Percentiles rank a stretch among this genome's conserved stretches.
Conservation (phyloP, 2,329 filamentous ascomycete genomes). For the Fusarium stilboides region DNA sequence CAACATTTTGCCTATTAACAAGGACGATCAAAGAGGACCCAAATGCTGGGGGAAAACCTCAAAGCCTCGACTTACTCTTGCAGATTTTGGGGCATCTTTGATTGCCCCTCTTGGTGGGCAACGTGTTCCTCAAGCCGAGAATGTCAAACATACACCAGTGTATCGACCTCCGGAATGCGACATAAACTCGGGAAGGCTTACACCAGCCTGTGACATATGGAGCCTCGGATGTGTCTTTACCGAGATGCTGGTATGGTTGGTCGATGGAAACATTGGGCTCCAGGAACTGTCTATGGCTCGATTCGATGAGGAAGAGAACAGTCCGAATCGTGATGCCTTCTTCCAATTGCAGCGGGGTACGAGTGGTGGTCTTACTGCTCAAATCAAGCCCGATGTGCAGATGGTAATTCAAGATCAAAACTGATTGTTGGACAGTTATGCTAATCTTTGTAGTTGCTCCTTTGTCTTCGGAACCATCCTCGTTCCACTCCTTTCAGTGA, state of each 20-base stretch:
- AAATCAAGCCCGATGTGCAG: background rate
- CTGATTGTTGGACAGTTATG: too few relatives aligned
- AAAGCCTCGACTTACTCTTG: rapidly evolving
- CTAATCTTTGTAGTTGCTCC: background rate
- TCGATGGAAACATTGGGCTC: rapidly evolving
- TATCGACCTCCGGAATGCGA: background rate
- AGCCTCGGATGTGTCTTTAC: background rate
- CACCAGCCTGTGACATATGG: background rate
- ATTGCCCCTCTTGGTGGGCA: rapidly evolving
- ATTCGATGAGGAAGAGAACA: rapidly evolving
- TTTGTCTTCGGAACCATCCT: background rate
- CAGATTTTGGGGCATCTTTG: background rate
- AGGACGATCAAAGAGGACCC: too few relatives aligned
- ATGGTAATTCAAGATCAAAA: background rate
- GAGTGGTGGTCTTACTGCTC: background rate
- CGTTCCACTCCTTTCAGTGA: rapidly evolving
- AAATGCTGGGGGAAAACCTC: too few relatives aligned
- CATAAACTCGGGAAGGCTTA: rapidly evolving
- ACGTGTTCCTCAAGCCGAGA: rapidly evolving
- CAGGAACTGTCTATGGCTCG: rapidly evolving
- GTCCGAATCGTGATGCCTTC: background rate
- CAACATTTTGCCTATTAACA: too few relatives aligned
- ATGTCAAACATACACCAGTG: background rate
- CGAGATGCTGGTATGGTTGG: background rate
- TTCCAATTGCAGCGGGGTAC: background rate